These are phyloP conservation scores for Colletotrichum sp. DNA, from an alignment of 2,329 filamentous ascomycete species.

Conservation along the genomic window DNA sequence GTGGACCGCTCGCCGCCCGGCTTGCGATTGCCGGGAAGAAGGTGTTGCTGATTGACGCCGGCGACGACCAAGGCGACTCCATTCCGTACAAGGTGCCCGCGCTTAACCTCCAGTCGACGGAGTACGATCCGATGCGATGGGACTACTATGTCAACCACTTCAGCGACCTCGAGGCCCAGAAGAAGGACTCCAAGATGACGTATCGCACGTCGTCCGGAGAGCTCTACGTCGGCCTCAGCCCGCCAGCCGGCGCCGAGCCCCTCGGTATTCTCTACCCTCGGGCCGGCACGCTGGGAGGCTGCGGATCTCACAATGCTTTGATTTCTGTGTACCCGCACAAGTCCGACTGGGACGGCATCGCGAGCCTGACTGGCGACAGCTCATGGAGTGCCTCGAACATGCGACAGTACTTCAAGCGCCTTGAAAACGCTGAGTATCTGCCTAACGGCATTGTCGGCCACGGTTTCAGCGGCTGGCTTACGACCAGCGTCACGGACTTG, in stretches of 20 bases:
- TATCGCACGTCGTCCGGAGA: conserved; percentile 46
- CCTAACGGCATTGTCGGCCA: conserved; percentile 50
- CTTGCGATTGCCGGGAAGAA: conserved; percentile 61
- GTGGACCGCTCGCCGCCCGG: conserved; percentile 58
- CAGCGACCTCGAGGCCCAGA: conserved; percentile 25
- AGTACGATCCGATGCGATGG: conserved; percentile 24
- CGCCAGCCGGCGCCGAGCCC: conserved; percentile 42
- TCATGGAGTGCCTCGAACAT: conserved; percentile 65
- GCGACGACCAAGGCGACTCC: conserved; percentile 54
- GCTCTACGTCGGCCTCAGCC: conserved; percentile 41
- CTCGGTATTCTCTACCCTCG: conserved; percentile 53
- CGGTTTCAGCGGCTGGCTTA: conserved; percentile 61
- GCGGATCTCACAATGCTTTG: conserved; percentile 65
- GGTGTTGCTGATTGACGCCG: conserved; percentile 64
- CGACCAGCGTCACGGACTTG: conserved; percentile 23
- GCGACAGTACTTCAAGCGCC: conserved; percentile 60
- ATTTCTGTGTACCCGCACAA: conserved; percentile 64
- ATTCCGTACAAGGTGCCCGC: conserved; percentile 32
- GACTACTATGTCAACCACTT: conserved; percentile 25
- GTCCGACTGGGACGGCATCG: conserved; percentile 65
- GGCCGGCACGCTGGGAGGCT: conserved; percentile 52
- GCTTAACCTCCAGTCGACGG: conserved; percentile 24
- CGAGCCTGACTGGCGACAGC: conserved; percentile 61
- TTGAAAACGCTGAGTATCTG: conserved; percentile 63
- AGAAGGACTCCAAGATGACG: conserved; percentile 58